Conservation (phyloP, 345 rosid species). For the thale cress (Arabidopsis thaliana) region DNA sequence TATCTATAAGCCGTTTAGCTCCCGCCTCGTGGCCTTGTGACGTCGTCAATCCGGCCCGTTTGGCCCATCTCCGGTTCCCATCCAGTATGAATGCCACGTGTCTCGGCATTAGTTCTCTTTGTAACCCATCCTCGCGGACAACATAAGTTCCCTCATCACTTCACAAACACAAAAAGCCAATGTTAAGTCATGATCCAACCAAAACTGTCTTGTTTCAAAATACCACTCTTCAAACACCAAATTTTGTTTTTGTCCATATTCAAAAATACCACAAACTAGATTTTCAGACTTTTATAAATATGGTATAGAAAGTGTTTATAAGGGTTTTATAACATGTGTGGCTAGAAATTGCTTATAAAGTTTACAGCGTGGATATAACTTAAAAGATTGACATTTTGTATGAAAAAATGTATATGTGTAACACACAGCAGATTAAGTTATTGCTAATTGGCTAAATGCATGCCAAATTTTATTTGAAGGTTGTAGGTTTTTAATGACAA, state of each 20-base stretch:
- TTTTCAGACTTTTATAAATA: too few relatives aligned
- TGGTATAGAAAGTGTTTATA: too few relatives aligned
- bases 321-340: too few relatives aligned
- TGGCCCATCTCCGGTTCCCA: conserved; percentile 77
- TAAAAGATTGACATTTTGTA: not conserved
- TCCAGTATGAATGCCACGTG: conserved; percentile 84
- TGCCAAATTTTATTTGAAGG: too few relatives aligned
- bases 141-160: not conserved
- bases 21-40: conserved; percentile 69
- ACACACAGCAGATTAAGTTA: not conserved
- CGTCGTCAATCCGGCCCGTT: conserved; percentile 51
- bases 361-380: too few relatives aligned
- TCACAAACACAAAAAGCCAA: not conserved
- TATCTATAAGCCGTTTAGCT: conserved; percentile 47
- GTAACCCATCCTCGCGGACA: conserved; percentile 27
- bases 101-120: conserved; percentile 56
- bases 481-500: too few relatives aligned
- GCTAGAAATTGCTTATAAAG: too few relatives aligned
- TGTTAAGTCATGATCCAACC: not conserved
- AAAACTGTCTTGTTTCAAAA: too few relatives aligned
- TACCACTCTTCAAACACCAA: not conserved
- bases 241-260: too few relatives aligned
- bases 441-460: too few relatives aligned
- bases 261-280: not conserved
- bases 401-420: not conserved